A percentile compares a stretch with the other conserved stretches of the same genome.
phyloP scores from a whole-genome alignment of 192 early-diverging fungal species.

The Coemansia erecta region DNA sequence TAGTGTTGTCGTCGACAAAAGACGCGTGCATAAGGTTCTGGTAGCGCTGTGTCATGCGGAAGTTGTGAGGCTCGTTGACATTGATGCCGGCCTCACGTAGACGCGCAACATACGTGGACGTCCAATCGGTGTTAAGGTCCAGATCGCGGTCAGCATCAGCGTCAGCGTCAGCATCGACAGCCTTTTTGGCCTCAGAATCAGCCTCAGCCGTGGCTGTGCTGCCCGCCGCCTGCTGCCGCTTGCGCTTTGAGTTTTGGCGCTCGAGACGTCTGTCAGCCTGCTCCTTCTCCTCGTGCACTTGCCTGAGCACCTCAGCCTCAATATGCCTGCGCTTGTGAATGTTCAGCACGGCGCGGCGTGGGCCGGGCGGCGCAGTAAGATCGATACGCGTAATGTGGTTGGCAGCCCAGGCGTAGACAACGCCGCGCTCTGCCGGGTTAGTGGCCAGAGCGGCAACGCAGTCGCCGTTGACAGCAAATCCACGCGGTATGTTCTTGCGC shows the following conservation, averaged over 20 bases:
- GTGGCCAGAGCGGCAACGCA: constrained; percentile 72
- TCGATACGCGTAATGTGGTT: constrained; percentile 75
- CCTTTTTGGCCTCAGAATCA: constrained; percentile 1
- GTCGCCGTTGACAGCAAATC: constrained; percentile 64
- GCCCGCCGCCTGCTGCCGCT: constrained; percentile 43
- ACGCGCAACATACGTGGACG: constrained; percentile 38
- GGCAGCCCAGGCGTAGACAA: constrained; percentile 67
- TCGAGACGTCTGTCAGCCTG: constrained; percentile 39
- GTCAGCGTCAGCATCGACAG: constrained; percentile 11
- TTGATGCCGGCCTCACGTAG: constrained; percentile 52
- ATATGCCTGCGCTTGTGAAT: constrained; percentile 60
- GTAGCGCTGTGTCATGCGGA: constrained; percentile 75
- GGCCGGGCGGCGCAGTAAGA: constrained; percentile 58
- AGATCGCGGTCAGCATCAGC: background rate
- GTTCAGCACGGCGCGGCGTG: constrained; percentile 55
- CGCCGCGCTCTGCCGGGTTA: constrained; percentile 61
- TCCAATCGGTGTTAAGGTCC: constrained; percentile 40
- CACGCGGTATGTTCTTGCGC: constrained; percentile 59
- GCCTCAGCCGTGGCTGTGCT: background rate
- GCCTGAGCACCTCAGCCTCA: constrained; percentile 41
- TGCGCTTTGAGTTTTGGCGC: constrained; percentile 45
- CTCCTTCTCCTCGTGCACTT: constrained; percentile 44
- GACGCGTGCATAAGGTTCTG: constrained; percentile 79
- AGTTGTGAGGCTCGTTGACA: constrained; percentile 57
- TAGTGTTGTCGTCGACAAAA: constrained; percentile 66